Evolutionary conservation across 345 rosid genomes (phyloP), one percentile per base, ranked within the genome.

Genomic region (Boechera divaricarpa): DNA sequence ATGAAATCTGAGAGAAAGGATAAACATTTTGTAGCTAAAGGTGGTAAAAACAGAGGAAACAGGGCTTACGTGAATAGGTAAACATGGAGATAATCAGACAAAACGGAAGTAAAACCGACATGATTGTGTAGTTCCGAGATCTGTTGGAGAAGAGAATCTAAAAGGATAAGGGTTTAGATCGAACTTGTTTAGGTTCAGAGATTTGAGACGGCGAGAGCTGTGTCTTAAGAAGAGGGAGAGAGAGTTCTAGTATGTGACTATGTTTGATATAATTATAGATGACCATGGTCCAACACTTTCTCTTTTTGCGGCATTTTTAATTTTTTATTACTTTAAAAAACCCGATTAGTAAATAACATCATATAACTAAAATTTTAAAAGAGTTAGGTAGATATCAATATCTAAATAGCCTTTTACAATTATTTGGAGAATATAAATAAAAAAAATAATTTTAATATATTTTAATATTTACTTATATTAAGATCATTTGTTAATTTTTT

Each of bases 61-160:
- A 47, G 9, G 21, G 64, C 92, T 89, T 82, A 94, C 98, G 83
- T 85, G 97, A 89, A 83, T 77, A 83, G 63, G 87, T 91, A 18
- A 82, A 12, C 73, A 87, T 75, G 85, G 93, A 88, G 78, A 87
- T 67, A 75, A 92, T 60, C 52, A 92, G 82, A 82, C 83, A 67
- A 24, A 89, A 65, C 58, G 69, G 77, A 57, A 86, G 74, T 58
- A 89, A 45, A 75, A 81, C 67, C 77, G 91, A 87, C 98, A 94
- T 94, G 70, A 28, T 51, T 61, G 12, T 10, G 58, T 15, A 24
- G 32, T 53, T 26, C 6, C 28, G 33, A 67, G 49, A 67, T 59
- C 64, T 78, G 6, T 39, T 65, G 26, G 2, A 0, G 42, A 51
- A 13, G 60, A 69, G 26, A 61, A 11, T 18, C 55, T 21, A 18